Evolutionary conservation across 306 rosid genomes (phyloP).

Genomic region (Cicer yamashitae): DNA sequence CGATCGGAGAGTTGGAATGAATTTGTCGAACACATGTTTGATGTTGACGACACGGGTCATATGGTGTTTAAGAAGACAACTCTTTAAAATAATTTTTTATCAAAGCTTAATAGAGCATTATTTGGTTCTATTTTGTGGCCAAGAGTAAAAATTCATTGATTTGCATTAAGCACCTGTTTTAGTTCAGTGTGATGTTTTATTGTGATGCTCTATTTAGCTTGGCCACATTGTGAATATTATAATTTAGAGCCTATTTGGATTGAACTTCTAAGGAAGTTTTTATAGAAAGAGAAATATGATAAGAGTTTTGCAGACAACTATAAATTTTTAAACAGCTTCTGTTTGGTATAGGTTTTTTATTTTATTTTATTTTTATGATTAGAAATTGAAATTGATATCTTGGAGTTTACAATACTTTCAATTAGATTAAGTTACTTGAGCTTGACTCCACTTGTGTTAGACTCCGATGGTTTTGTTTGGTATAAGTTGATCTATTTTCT

Average conservation of each 20-base stretch:
- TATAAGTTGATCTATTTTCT: too few relatives aligned
- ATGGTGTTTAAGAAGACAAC: slow-evolving; percentile 73
- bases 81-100: slow-evolving; percentile 9
- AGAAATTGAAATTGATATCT: not conserved
- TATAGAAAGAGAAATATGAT: slow-evolving; percentile 7
- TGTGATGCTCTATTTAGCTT: slow-evolving; percentile 1
- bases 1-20: slow-evolving; percentile 75
- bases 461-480: too few relatives aligned
- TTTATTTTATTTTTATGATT: too few relatives aligned
- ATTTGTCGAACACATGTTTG: slow-evolving; percentile 71
- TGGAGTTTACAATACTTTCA: too few relatives aligned
- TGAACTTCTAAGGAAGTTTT: slow-evolving; percentile 13
- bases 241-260: not conserved
- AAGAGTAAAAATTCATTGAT: slow-evolving; percentile 43
- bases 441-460: too few relatives aligned
- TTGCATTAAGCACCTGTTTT: slow-evolving; percentile 35
- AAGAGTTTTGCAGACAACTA: not conserved
- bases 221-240: slow-evolving; percentile 15
- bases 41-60: slow-evolving; percentile 75
- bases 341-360: not conserved
- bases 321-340: not conserved
- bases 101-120: slow-evolving; percentile 34
- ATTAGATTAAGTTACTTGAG: too few relatives aligned
- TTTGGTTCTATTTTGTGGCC: slow-evolving; percentile 35
- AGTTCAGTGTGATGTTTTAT: slow-evolving; percentile 14